Evolutionary conservation across 1,284 basidiomycete genomes (phyloP).

Genomic region (Gymnopus androsaceus): DNA sequence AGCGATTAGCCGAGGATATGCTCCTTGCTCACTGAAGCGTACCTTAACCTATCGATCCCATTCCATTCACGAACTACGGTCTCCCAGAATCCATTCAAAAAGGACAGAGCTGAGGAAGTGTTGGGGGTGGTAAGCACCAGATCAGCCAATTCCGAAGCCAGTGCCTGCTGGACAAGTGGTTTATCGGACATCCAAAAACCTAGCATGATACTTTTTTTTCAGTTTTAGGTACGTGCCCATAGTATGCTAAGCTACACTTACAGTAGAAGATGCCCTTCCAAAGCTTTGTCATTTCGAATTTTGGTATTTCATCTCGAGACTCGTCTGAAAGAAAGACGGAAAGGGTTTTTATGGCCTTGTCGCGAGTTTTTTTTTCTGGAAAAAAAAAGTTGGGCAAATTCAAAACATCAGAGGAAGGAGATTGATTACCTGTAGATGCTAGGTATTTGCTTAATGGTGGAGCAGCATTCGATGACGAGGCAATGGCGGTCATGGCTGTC

Average conservation of each 20-base stretch:
- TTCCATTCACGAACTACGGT: constrained; percentile 89
- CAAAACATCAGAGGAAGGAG: background rate
- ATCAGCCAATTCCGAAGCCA: constrained; percentile 85
- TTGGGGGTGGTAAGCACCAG: constrained; percentile 73
- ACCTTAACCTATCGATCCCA: constrained; percentile 90
- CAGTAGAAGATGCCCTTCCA: constrained; percentile 99
- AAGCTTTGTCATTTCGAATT: constrained; percentile 84
- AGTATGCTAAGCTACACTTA: constrained; percentile 38
- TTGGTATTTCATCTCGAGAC: constrained; percentile 57
- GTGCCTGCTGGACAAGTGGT: constrained; percentile 91
- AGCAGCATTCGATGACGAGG: constrained; percentile 33
- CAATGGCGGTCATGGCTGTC: constrained; percentile 31
- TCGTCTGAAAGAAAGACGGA: constrained; percentile 74
- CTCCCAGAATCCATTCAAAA: constrained; percentile 90
- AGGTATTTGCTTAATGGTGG: constrained; percentile 87
- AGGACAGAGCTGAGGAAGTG: constrained; percentile 64
- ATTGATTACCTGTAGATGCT: constrained; percentile 78
- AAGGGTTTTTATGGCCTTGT: constrained; percentile 84
- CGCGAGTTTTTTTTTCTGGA: constrained; percentile 83
- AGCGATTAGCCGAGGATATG: background rate
- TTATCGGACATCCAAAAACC: constrained; percentile 99
- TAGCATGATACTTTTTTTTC: constrained; percentile 31
- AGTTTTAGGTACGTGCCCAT: background rate
- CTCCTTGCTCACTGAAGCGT: constrained; percentile 20
- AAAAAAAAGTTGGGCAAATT: constrained; percentile 10